Base-by-base conservation (phyloP, 2,329 filamentous ascomycete genomes). In the Rhinocladiella mackenziei region DNA sequence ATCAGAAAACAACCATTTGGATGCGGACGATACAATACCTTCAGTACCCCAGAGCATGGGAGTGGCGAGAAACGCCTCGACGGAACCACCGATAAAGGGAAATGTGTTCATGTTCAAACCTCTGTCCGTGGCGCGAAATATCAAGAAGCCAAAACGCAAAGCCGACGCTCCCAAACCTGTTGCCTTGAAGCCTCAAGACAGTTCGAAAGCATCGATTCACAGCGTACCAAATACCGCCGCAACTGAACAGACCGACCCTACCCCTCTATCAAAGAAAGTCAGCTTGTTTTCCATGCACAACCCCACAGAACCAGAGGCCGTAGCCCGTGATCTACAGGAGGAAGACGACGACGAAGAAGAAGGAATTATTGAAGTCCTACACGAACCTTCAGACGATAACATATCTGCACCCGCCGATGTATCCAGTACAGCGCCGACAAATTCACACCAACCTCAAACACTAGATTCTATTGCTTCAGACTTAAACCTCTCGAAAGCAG, bases 61-160 rank as follows among this genome's bases (percentile, higher is more conserved):
- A 48, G 56, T 56, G 63, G 13, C 66, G 66, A 33, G 73, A 75
- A n/a, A 67, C 71, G 22, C 74, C 77, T 56, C 73, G 75, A 38
- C 58, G 4, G 60, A 65, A 26, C 55, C 62, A 15, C 75, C 75
- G 30, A 73, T 79, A 57, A 79, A 80, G 58, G 86, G 85, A 14
- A 92, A 89, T 56, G 80, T 88, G 9, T 78, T 89, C 64, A 86
- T 88, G 79, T 96, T 97, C 65, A 85, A 83, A 61, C 91, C 91
- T 3, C 71, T 96, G 26, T 95, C 89, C 1, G 89, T 96, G 10
- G 79, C 82, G 11, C 77, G 86, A 50, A 87, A 84, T 51, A 75
- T 81, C 20, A 78, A 77, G 51, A 88, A 85, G 67, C 87, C 83
- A 68, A 82, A 77, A 58, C 31, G 32, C 65, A 5, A 78, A 76